Percentiles rank a stretch among this genome's conserved stretches.
These are phyloP conservation scores for Nitzschia palea DNA, from an alignment of 108 stramenopile species.

Conservation along the genomic window DNA sequence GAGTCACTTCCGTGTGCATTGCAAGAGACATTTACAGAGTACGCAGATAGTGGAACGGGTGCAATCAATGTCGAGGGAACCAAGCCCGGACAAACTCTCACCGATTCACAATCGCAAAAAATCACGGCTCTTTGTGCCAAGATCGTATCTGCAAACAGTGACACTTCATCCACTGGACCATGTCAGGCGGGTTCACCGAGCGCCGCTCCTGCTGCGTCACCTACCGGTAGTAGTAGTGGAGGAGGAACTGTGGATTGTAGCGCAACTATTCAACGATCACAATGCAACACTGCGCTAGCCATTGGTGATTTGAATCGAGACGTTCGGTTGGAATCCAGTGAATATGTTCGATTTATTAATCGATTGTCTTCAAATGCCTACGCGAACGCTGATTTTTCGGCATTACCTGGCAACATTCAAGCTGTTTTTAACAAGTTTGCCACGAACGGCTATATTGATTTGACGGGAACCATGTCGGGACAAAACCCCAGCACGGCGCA, in stretches of 20 bases:
- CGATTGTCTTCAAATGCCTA: constrained; percentile 28
- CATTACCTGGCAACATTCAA: constrained; percentile 30
- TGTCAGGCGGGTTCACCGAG: background rate
- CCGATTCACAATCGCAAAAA: constrained; percentile 11
- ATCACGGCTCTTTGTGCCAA: constrained; percentile 28
- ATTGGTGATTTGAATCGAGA: constrained; percentile 36
- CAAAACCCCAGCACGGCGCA: constrained; percentile 11
- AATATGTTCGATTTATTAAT: constrained; percentile 50
- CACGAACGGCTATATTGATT: constrained; percentile 11
- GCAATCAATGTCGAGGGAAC: constrained; percentile 36
- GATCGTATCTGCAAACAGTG: background rate
- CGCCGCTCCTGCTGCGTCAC: constrained; percentile 3
- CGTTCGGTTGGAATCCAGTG: constrained; percentile 24
- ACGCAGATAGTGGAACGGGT: background rate
- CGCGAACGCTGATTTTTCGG: constrained; percentile 8
- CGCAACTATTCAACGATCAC: constrained; percentile 9
- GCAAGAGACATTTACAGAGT: constrained; percentile 20
- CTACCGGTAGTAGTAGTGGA: background rate
- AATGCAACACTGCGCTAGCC: constrained; percentile 33
- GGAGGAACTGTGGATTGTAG: constrained; percentile 10
- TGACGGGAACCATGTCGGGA: constrained; percentile 33
- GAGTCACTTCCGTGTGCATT: constrained; percentile 22
- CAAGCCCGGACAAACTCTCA: constrained; percentile 28
- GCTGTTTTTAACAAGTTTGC: constrained; percentile 26
- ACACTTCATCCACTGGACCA: background rate